Base-by-base conservation (phyloP, 139 green algal species). In the Chlorella sp. region DNA sequence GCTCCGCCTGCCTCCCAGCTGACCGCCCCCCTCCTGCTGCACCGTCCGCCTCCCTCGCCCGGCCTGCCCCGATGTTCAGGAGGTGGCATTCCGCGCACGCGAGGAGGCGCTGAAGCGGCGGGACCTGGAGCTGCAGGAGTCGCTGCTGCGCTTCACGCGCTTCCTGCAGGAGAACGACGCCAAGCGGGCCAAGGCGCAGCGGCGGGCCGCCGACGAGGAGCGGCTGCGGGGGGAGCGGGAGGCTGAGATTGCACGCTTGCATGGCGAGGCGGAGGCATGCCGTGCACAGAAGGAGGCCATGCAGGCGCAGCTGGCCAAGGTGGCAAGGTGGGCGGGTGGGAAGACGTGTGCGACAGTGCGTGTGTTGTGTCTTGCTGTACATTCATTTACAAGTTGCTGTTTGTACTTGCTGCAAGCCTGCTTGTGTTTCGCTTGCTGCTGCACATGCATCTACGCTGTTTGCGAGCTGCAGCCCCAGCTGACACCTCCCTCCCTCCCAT, bases 121-220 rank as follows among this genome's bases (percentile, higher is more conserved):
- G 80, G 95, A 98, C 83, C 68, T 98, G 36, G 95, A 98, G 82
- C 91, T 98, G 15, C 95, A 98, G 81, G 96, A 98, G 74, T 95
- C 91, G 0, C 92, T 98, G 20, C 97, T 98, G 68, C 84, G 94
- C 0, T 98, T 98, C 92, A 95, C 89, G 86, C 97, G 97, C 73
- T 98, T 98, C 80, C 82, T 98, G 56, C 92, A 97, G 73, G 95
- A 98, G 74, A 98, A 98, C 64, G 95, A 98, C 79, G 89, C 88
- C 57, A 98, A 98, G 87, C 90, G 94, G 0, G 93, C 92, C 23
- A 85, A 94, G 18, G 95, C 96, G 32, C 89, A 97, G 65, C 96
- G 96, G 80, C 97, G 97, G 80, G 95, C 94, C 7, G 79, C 86
- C 0, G 95, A 98, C 34, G 96, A 98, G 80, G 89, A 94, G 32